A percentile compares a stretch with the other conserved stretches of the same genome.
These are phyloP conservation scores for Mesotaenium endlicherianum DNA, from an alignment of 139 green algal species.

Conservation along the genomic window DNA sequence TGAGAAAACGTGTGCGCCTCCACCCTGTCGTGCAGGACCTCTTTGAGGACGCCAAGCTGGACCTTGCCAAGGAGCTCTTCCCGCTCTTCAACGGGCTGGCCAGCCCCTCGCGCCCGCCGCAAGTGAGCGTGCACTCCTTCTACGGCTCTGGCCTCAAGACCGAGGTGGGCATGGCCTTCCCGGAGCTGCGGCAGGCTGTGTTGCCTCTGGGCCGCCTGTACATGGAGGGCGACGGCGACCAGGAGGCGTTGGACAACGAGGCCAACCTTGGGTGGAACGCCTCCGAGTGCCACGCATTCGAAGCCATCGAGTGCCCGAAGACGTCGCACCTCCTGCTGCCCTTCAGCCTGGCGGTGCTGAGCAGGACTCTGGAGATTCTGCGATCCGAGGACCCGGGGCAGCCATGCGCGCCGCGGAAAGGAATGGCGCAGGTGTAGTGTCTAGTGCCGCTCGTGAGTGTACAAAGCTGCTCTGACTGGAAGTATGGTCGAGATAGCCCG, in stretches of 20 bases:
- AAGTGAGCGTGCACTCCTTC: background rate
- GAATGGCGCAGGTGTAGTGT: too few species aligned
- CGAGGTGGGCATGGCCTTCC: background rate
- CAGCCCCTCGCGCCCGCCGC: background rate
- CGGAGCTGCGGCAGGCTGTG: background rate
- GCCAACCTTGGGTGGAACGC: background rate
- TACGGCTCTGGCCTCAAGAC: background rate
- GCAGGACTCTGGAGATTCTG: background rate
- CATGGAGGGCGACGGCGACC: background rate
- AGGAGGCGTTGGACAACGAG: background rate
- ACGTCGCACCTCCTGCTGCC: background rate
- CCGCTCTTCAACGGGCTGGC: constrained; percentile 6
- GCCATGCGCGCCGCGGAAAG: too few species aligned
- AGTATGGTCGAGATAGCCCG: too few species aligned
- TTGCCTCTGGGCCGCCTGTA: background rate
- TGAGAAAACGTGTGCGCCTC: too few species aligned
- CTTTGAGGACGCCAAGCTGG: background rate
- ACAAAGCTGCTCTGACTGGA: too few species aligned
- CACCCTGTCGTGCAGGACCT: too few species aligned
- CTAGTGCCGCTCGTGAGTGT: too few species aligned
- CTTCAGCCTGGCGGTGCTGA: background rate
- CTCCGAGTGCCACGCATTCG: background rate
- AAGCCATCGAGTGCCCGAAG: background rate
- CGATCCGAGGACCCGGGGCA: too few species aligned
- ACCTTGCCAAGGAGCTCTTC: background rate